Base-by-base conservation (phyloP, 2,329 filamentous ascomycete genomes). In the Fusarium euwallaceae region DNA sequence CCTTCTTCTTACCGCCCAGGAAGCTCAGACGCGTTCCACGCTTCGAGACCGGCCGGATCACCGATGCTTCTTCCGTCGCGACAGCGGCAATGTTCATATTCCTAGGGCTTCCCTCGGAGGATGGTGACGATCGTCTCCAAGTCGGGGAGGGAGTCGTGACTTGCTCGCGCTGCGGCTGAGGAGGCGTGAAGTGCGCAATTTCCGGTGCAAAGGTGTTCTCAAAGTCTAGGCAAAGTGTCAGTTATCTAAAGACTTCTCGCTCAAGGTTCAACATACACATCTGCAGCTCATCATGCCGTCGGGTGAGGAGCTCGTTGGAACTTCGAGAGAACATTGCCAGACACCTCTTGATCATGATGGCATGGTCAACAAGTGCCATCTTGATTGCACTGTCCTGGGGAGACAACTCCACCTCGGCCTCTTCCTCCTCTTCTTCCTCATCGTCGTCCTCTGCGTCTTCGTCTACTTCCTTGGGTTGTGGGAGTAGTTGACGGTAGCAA, bases 361-460 rank as follows among this genome's bases (percentile, higher is more conserved):
- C 94, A 82, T 98, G 95, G 79, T 98, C 97, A 48, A 97, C 89
- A 34, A 98, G 88, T 1, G 95, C 94, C 81, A 95, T 93, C 79
- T 93, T 93, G 74, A 98, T 91, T 2, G 95, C 94, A 59, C 90
- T 94, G 74, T 97, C 92, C 77, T 95, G 88, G 0, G 89, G 86
- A 24, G 86, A 84, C 5, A 91, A 81, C 71, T 90, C 85, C 24
- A 87, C 81, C 55, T 88, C 85, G 3, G 84, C 81, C 29, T 87
- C 86, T 3, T 86, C 86, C 32, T 85, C 84, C 4, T 83, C 83
- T 8, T 83, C 86, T 2, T 86, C 86, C 29, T 85, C 84, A 4
- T 83, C 83, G 5, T 83, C 82, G 34, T 82, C 81, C 20, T 84
- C 82, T 7, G 84, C 83, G 37, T 87, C 78, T 16, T 84, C 73